A percentile compares a stretch with the other conserved stretches of the same genome.
Conservation (phyloP, 2,329 filamentous ascomycete species). For the Aspergillus amoenus region DNA sequence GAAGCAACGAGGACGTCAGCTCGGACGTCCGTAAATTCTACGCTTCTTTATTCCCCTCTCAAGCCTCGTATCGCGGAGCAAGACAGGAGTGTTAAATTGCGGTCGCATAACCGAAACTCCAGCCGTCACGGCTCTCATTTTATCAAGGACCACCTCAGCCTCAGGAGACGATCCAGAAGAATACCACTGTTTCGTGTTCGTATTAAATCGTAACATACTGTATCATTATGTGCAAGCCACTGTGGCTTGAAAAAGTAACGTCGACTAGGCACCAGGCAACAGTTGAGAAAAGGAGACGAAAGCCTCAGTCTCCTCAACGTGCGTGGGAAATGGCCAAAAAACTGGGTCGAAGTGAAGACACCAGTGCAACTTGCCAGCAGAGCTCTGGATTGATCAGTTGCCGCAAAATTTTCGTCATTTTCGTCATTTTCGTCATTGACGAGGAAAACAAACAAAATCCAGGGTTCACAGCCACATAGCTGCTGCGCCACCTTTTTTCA, state of each 20-base stretch:
- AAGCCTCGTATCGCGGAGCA: background rate
- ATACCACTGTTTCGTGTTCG: background rate
- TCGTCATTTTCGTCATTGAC: slow-evolving; percentile 2
- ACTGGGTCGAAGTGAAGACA: background rate
- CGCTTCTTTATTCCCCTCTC: background rate
- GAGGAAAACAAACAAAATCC: slow-evolving; percentile 1
- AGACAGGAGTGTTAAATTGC: background rate
- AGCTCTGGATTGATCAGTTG: background rate
- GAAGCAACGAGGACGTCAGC: background rate
- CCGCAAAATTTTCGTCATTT: background rate
- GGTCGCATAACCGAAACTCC: background rate
- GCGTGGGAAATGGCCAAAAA: no score
- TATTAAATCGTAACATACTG: background rate
- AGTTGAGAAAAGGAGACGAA: slow-evolving; percentile 1
- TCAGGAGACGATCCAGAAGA: background rate
- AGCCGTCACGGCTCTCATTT: background rate
- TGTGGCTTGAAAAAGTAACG: slow-evolving; percentile 5
- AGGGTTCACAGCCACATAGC: slow-evolving; percentile 3
- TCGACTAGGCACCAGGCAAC: slow-evolving; percentile 10
- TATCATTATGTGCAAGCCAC: slow-evolving; percentile 1
- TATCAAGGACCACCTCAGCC: background rate
- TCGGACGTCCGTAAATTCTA: background rate
- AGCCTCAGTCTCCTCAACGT: background rate
- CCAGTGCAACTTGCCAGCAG: background rate
- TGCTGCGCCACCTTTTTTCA: slow-evolving; percentile 4